These are phyloP conservation scores for Leccinum boreale DNA, from an alignment of 768 basidiomycete species.

Conservation along the genomic window DNA sequence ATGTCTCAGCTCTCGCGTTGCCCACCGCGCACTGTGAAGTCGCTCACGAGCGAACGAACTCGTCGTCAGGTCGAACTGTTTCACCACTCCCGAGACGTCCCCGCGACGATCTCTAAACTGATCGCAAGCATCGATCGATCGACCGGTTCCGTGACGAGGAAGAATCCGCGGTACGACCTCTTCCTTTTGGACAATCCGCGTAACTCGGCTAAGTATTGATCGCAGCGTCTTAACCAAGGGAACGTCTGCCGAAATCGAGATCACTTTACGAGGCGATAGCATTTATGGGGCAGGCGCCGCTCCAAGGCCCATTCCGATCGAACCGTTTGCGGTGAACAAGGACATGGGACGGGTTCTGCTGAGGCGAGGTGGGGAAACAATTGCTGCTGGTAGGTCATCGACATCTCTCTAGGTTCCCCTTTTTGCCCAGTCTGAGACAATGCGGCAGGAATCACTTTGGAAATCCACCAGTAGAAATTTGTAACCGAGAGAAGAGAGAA, in stretches of 20 bases:
- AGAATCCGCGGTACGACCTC: constrained; percentile 66
- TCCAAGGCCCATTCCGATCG: constrained; percentile 72
- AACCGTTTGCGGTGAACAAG: constrained; percentile 84
- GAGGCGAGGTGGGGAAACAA: constrained; percentile 87
- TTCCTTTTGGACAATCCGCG: background rate
- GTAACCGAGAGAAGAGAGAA: constrained; percentile 4
- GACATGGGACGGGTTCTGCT: constrained; percentile 94
- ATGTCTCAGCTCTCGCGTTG: constrained; percentile 17
- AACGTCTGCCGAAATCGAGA: constrained; percentile 80
- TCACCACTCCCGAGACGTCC: constrained; percentile 90
- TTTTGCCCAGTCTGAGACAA: background rate
- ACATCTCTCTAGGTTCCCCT: background rate
- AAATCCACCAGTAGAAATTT: constrained; percentile 32
- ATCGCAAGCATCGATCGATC: constrained; percentile 76
- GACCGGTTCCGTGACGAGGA: constrained; percentile 68
- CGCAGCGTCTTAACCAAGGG: constrained; percentile 82
- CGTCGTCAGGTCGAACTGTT: constrained; percentile 77
- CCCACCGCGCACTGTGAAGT: background rate
- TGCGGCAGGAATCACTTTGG: constrained; percentile 42
- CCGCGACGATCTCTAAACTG: constrained; percentile 82
- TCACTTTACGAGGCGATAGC: constrained; percentile 62
- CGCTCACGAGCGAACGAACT: background rate
- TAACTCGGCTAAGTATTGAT: constrained; percentile 2
- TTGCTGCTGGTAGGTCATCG: constrained; percentile 70
- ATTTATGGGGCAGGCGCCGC: constrained; percentile 44